A percentile compares a stretch with the other conserved stretches of the same genome.
phyloP scores from a whole-genome alignment of 768 basidiomycete species.

The Agrocybe praecox region DNA sequence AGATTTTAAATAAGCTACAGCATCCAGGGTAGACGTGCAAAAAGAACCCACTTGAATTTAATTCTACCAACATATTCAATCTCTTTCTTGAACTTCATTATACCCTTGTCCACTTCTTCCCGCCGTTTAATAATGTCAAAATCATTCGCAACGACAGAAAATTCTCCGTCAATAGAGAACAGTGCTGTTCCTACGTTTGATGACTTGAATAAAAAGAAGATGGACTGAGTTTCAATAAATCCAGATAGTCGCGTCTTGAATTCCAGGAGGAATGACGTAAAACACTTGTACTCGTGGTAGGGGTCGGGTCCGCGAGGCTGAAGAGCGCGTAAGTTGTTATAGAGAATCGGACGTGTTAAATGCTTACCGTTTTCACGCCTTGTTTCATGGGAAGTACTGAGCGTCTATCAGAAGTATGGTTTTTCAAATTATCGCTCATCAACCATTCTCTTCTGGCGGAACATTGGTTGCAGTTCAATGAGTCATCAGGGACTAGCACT shows the following conservation, averaged over 20 bases:
- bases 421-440: constrained; percentile 5
- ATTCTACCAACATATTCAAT: constrained; percentile 36
- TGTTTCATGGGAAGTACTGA: not conserved
- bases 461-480: constrained; percentile 30
- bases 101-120: constrained; percentile 27
- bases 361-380: not conserved
- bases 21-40: not conserved
- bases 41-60: constrained; percentile 33
- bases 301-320: constrained; percentile 26
- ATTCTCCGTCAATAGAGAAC: constrained; percentile 56
- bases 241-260: constrained; percentile 19
- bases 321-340: not conserved
- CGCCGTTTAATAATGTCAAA: constrained; percentile 37
- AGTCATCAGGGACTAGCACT: constrained; percentile 9
- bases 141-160: constrained; percentile 44
- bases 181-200: constrained; percentile 20
- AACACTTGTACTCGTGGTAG: constrained; percentile 37
- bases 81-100: constrained; percentile 33
- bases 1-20: not conserved
- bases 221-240: constrained; percentile 38
- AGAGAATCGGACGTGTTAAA: no score
- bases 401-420: not conserved
- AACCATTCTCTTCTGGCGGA: constrained; percentile 21
- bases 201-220: constrained; percentile 31
- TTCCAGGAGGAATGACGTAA: constrained; percentile 23